Evolutionary conservation across 257 asterid species (phyloP).

Genomic region (Cruciata laevipes): DNA sequence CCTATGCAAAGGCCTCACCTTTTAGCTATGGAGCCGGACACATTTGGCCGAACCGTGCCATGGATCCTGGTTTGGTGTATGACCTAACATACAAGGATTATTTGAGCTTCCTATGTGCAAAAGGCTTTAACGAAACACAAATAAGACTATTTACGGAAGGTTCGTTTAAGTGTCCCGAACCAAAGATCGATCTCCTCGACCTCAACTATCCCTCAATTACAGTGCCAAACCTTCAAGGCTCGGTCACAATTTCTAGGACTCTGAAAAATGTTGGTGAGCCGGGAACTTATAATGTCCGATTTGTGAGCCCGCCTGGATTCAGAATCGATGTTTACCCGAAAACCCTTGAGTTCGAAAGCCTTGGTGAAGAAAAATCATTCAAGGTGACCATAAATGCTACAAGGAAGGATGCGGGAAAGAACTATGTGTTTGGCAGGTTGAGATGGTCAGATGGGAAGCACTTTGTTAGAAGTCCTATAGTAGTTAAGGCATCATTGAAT

Average conservation of each 20-base stretch:
- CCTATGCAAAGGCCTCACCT: constrained; percentile 52
- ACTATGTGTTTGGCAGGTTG: constrained; percentile 69
- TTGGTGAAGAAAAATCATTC: constrained; percentile 58
- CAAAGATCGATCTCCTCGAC: constrained; percentile 34
- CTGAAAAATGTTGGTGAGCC: constrained; percentile 74
- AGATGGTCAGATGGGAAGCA: constrained; percentile 81
- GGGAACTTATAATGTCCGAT: constrained; percentile 52
- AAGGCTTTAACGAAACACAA: constrained; percentile 44
- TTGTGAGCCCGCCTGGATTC: constrained; percentile 51
- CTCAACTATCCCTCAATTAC: constrained; percentile 86
- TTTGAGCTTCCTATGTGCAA: constrained; percentile 55
- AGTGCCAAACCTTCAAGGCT: constrained; percentile 45
- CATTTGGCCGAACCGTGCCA: constrained; percentile 76
- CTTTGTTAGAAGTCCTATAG: constrained; percentile 76
- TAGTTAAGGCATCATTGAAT: constrained; percentile 33
- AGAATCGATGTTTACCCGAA: constrained; percentile 37
- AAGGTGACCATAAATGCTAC: constrained; percentile 34
- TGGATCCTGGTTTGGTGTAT: constrained; percentile 89
- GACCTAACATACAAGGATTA: constrained; percentile 50
- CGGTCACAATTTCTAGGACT: constrained; percentile 51
- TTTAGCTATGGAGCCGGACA: constrained; percentile 92
- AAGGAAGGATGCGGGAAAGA: constrained; percentile 17
- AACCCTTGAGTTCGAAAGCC: constrained; percentile 27
- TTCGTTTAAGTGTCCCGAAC: constrained; percentile 35
- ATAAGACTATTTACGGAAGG: constrained; percentile 30